Conservation (phyloP, 106 monocot species). For the Dendrobium chrysotoxum region DNA sequence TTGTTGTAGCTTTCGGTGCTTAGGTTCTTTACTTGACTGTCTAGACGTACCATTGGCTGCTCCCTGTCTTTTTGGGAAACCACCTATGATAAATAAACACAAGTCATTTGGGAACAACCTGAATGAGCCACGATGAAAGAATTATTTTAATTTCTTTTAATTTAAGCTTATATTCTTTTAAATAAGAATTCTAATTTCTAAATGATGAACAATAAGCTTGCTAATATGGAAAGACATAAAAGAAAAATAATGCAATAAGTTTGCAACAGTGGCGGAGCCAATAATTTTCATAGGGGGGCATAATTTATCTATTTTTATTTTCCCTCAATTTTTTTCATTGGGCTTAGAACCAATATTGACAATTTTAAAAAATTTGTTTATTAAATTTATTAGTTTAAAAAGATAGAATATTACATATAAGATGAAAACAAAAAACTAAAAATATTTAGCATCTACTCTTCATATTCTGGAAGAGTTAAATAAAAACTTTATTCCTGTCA, state of each 20-base stretch:
- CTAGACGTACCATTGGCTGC: slow-evolving; percentile 12
- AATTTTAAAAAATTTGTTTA: too few relatives aligned
- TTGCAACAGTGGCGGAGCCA: too few relatives aligned
- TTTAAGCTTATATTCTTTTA: neutral
- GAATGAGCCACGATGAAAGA: neutral
- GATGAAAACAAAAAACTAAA: too few relatives aligned
- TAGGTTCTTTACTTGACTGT: slow-evolving; percentile 12
- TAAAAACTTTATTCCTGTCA: too few relatives aligned
- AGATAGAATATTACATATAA: too few relatives aligned
- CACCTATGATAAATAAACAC: slow-evolving; percentile 24
- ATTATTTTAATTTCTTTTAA: neutral
- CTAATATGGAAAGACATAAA: neutral
- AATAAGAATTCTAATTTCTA: neutral
- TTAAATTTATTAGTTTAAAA: too few relatives aligned
- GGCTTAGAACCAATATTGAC: too few relatives aligned
- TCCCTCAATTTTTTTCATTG: too few relatives aligned
- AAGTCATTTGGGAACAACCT: slow-evolving; percentile 7
- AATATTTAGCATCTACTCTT: too few relatives aligned
- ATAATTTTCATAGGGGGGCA: too few relatives aligned
- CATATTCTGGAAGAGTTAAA: too few relatives aligned
- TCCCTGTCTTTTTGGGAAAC: slow-evolving; percentile 18
- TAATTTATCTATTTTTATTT: too few relatives aligned
- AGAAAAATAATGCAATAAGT: neutral
- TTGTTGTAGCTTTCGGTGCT: slow-evolving; percentile 23
- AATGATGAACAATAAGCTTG: neutral